Evolutionary conservation across 2,329 filamentous ascomycete genomes (phyloP), one percentile per base, ranked within the genome.

Genomic region (Capronia americana): DNA sequence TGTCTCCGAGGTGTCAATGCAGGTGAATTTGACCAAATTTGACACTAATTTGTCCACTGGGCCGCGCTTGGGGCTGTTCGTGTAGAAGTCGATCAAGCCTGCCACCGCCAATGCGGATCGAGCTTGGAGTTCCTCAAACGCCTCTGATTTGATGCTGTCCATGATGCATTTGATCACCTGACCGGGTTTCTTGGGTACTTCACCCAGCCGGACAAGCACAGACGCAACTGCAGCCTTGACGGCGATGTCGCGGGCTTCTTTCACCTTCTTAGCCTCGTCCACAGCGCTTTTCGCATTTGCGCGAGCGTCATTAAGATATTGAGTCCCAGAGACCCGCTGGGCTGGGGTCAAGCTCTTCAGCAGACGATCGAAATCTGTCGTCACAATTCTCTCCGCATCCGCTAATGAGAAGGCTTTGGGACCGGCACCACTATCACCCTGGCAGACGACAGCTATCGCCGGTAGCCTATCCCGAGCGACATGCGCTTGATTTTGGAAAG

Each of bases 141-240:
- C 95, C 76, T 99, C 96, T 44, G 88, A 89, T 79, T 98, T 99
- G 75, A 99, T 87, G 74, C 94, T 98, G 77, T 99, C 95, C 95
- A 99, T 99, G 79, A 99, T 91, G 2, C 89, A 92, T 79, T 97
- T 97, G 80, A 99, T 99, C 12, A 97, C 88, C 20, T 90, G 87
- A 68, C 92, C 93, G 10, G 94, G 93, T 77, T 96, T 98, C 86
- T 97, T 98, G 0, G 96, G 94, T 10, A 97, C 85, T 32, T 91
- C 85, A 65, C 89, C 88, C 80, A 98, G 89, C n/a, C 93, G 90
- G 57, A 99, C 91, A 64, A 98, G 81, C 11, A 93, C 93, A 70
- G 92, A 92, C 11, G 94, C 92, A 23, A 93, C 92, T 6, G 92
- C 91, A 17, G 95, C 92, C 76, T 89, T 90, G 76, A 99, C 90